Evolutionary conservation across 768 basidiomycete species (phyloP), one percentile per base, ranked within the genome.

Genomic region (Suillus subalutaceus): DNA sequence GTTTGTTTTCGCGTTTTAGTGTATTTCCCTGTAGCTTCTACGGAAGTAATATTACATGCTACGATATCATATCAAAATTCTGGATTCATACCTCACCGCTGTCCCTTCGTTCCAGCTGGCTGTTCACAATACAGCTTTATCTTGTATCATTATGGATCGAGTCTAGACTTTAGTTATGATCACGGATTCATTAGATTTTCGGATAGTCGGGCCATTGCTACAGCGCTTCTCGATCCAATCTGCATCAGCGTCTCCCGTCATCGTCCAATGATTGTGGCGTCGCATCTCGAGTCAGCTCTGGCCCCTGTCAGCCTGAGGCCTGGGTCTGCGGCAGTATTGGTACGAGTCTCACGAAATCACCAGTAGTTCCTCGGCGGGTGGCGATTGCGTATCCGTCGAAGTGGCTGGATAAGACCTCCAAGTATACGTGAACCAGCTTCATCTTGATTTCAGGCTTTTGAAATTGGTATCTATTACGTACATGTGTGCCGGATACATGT

Each of bases 181-280:
- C 8, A 18, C 18, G 26, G 26, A 52, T 52, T 53, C 80, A 66
- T 93, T 93, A 44, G 93, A 79, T 71, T 83, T 82, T 50, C 80
- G 82, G 10, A 93, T 76, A 10, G 84, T 83, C 32, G 32, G 32
- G 30, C 86, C 86, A 23, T 77, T 74, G 12, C 87, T 85, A 63
- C 84, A 83, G 26, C 80, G 79, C 30, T 73, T 76, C 72, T 91
- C 86, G 66, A 78, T 63, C 90, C 90, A 93, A 58, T 94, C 91
- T 92, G 4, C 92, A 93, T 40, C 73, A 53, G 82, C 82, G 6
- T 80, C 82, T 15, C 75, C 78, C 2, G 75, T 73, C 37, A 35
- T 79, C 55, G 77, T 80, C 92, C 92, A 32, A 32, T 32, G 32
- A 93, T 70, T 93, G 92, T 9, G 90, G 91, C 2, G 92, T 89